Conservation (phyloP, 768 basidiomycete genomes). For the Chalciporus chontae region DNA sequence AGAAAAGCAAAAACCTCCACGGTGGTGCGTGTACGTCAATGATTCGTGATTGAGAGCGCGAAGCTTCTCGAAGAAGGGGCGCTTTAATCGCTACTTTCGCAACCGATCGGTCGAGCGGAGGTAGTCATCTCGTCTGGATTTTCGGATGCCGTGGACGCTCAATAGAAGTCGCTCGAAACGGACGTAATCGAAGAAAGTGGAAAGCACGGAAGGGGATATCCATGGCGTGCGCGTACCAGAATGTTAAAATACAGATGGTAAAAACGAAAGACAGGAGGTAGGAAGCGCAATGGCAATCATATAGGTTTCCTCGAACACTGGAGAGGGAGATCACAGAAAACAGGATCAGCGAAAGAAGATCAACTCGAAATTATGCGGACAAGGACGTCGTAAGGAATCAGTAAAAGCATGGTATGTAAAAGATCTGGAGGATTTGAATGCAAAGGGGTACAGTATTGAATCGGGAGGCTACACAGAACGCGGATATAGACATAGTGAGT, state of each 20-base stretch:
- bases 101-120: not conserved
- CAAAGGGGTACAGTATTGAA: slow-evolving; percentile 26
- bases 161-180: not conserved
- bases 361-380: slow-evolving; percentile 12
- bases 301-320: not conserved
- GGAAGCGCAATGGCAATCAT: not conserved
- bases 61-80: not conserved
- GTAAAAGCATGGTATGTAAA: slow-evolving; percentile 8
- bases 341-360: slow-evolving; percentile 7
- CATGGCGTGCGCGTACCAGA: slow-evolving; percentile 13
- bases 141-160: not conserved
- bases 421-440: not conserved
- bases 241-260: slow-evolving; percentile 13
- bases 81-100: not conserved
- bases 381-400: slow-evolving; percentile 3
- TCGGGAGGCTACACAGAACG: slow-evolving; percentile 25
- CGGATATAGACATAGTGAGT: slow-evolving; percentile 26
- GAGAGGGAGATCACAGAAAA: not conserved
- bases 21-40: slow-evolving; percentile 12
- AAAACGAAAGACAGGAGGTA: not conserved
- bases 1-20: slow-evolving; percentile 7
- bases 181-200: not conserved
- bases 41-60: not conserved
- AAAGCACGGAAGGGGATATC: not conserved
- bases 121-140: not conserved